Base-by-base conservation (phyloP, 306 rosid species). In the Mimosa bimucronata region DNA sequence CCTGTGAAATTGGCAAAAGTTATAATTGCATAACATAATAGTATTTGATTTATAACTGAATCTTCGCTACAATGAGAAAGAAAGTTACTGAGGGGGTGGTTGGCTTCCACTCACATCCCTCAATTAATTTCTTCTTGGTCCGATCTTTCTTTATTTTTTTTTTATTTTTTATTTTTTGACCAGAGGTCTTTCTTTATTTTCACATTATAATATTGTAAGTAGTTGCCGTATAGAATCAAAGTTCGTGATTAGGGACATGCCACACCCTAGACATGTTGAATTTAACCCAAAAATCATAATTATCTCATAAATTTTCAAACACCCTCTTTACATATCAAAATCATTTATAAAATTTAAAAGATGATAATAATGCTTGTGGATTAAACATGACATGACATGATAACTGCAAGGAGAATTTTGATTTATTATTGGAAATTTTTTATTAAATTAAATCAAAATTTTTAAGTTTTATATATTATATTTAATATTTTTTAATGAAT, bases 1-100 rank as follows among this genome's bases (percentile, higher is more conserved):
- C 16, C 87, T 86, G 73, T 8, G 44, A 53, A 41, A 83, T 53
- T 13, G 67, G 16, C 44, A 65, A 34, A 34, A 23, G 23, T 7
- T 3, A 25, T 12, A 46, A 46, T 60, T 52, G 8, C 60, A 52
- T 2, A 52, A 15, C 23, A 16, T 50, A 5, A 44, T 19, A 52
- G 9, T 19, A 18, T 6, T 52, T 6, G 25, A 9, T 52, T 19
- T 6, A 15, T 3, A 19, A 18, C 60, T 52, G 25, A 19, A 52
- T 19, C 60, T 7, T 52, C 7, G 57, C 23, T 16, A 50, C 2
- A 16, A 50, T 6, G 21, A 18, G 21, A 50, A 50, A 6, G 9
- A 50, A 18, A 5, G 21, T 34, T 34, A 50, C 19, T 16, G 23
- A 16, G 3, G n/a, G 9, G 23, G 57, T 18, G 10, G 57, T 50